Evolutionary conservation across 257 asterid genomes (phyloP).

Genomic region (Solanum clarkiae): DNA sequence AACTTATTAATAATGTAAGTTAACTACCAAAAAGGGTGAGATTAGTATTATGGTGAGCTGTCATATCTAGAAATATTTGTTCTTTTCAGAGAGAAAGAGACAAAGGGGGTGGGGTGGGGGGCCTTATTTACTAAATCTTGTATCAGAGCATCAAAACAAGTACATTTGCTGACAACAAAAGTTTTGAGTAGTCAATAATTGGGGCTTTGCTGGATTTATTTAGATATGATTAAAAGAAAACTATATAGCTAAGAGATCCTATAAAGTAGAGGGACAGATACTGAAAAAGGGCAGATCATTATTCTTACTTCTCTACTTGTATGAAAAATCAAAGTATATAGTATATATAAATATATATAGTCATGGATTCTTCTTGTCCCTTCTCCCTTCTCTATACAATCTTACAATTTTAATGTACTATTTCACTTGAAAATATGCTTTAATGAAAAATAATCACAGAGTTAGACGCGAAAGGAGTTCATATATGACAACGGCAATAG

Average conservation of each 20-base stretch:
- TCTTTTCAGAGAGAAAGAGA: background rate
- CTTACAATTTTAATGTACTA: background rate
- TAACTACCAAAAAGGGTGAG: background rate
- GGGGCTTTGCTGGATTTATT: conserved; percentile 38
- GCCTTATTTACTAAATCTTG: background rate
- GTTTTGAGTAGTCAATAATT: conserved; percentile 41
- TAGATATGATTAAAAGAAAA: conserved; percentile 12
- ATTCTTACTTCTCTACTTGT: conserved; percentile 10
- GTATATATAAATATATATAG: background rate
- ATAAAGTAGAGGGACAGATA: conserved; percentile 7
- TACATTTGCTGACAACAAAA: conserved; percentile 20
- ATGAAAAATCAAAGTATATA: background rate
- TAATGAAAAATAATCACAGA: background rate
- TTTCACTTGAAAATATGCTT: background rate
- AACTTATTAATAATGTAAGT: background rate
- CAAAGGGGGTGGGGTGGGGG: background rate
- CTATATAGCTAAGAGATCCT: conserved; percentile 6
- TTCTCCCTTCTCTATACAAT: background rate
- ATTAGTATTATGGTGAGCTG: background rate
- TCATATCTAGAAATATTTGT: background rate
- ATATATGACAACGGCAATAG: background rate
- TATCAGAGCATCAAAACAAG: background rate
- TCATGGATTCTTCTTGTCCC: background rate
- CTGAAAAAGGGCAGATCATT: conserved; percentile 22
- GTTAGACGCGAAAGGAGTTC: background rate